Conservation (phyloP, 2,329 filamentous ascomycete species). For the Plenodomus tracheiphilus region DNA sequence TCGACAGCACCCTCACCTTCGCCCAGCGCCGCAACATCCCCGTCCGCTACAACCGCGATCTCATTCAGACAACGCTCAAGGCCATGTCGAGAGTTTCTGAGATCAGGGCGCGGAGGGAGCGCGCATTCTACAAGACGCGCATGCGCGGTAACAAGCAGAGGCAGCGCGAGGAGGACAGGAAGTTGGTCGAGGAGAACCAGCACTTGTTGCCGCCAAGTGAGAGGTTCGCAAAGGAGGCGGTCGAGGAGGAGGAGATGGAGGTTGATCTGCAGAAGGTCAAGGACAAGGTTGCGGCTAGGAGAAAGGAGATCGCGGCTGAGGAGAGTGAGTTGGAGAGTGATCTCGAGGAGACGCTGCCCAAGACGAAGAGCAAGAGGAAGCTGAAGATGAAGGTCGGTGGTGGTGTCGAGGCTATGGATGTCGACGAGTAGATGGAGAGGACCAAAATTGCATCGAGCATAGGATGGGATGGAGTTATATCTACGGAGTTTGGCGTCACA, state of each 20-base stretch:
- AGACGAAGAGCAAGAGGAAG: conserved; percentile 52
- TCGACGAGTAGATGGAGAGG: conserved; percentile 39
- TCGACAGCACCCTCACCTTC: conserved; percentile 92
- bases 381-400: conserved; percentile 51
- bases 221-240: conserved; percentile 49
- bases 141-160: conserved; percentile 88
- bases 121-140: conserved; percentile 90
- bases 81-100: conserved; percentile 91
- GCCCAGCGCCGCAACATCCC: conserved; percentile 91
- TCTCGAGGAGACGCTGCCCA: conserved; percentile 39
- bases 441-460: not conserved
- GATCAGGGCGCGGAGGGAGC: conserved; percentile 80
- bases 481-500: not conserved
- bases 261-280: conserved; percentile 49
- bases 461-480: not conserved
- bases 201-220: conserved; percentile 75
- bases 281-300: conserved; percentile 58
- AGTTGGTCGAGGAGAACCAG: conserved; percentile 88
- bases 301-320: conserved; percentile 67
- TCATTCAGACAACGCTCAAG: conserved; percentile 82
- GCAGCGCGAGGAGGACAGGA: conserved; percentile 77
- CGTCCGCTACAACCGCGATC: conserved; percentile 91
- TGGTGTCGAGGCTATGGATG: conserved; percentile 54
- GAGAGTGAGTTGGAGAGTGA: conserved; percentile 48
- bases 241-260: conserved; percentile 65